Base-by-base conservation (phyloP, 2,329 filamentous ascomycete species). In the Diplodia mutila region DNA sequence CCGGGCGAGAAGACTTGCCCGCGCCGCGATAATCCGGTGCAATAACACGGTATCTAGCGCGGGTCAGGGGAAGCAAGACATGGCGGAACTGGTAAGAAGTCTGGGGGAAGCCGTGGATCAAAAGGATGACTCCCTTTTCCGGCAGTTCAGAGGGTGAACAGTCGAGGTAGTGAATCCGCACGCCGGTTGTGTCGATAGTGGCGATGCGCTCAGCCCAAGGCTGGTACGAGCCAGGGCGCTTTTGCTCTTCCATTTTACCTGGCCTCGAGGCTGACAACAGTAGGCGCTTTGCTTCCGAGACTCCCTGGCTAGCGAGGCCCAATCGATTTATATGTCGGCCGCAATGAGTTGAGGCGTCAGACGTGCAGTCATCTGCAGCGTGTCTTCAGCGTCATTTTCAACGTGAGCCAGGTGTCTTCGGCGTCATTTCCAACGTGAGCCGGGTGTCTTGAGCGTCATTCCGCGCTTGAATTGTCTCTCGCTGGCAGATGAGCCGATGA, bases 101-200 rank as follows among this genome's bases (percentile, higher is more conserved):
- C 69, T 84, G 77, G 1, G 82, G 82, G 67, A 82, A 84, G 68
- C 82, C 82, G 67, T 84, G 82, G 46, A 85, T 80, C 23, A 84
- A 77, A 21, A 82, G 72, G 18, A 83, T 71, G n/a, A 82, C 78
- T 73, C 27, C 79, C 79, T 70, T 76, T 57, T 21, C 59, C 1
- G 25, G 61, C 4, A 67, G 66, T 12, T 67, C 42, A 3, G 57
- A 51, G 16, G 39, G 16, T 8, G 69, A 69, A 34, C 72, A 74
- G 57, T 70, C 59, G 25, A 75, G 72, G 65, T 75, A 74, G 68
- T 73, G 70, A 18, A 72, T 48, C 42, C 72, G 70, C 42, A 76
- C 67, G 57, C 71, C 67, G 21, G 66, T 49, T 14, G 18, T 49
- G 6, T 49, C 53, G 14, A 66, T 34, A 25, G 59, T 49, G 1